Conservation (phyloP, 371 early-diverging fungal genomes). For the Mucor lusitanicus region DNA sequence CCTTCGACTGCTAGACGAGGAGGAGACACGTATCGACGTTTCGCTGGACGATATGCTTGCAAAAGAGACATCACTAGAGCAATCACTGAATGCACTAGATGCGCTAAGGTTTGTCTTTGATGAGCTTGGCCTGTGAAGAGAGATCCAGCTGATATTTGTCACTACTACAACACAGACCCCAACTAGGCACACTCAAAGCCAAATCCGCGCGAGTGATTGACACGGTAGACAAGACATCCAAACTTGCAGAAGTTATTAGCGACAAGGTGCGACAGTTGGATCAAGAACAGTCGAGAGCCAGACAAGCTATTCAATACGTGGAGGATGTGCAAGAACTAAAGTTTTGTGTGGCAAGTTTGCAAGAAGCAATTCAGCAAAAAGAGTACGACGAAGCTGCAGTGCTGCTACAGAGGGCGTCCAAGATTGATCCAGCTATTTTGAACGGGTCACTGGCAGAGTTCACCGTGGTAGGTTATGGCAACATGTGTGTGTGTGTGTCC, state of each 20-base stretch:
- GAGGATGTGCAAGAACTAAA: constrained; percentile 79
- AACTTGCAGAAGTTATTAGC: constrained; percentile 78
- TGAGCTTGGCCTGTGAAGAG: neutral
- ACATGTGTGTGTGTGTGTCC: neutral
- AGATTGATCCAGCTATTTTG: constrained; percentile 65
- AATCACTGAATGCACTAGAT: constrained; percentile 39
- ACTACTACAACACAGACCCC: constrained; percentile 51
- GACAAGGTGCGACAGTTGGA: constrained; percentile 83
- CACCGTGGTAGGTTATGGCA: constrained; percentile 41
- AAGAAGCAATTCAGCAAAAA: constrained; percentile 65
- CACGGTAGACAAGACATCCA: constrained; percentile 69
- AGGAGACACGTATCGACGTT: constrained; percentile 67
- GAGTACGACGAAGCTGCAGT: constrained; percentile 81
- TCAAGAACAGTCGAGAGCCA: constrained; percentile 77
- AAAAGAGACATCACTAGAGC: constrained; percentile 28
- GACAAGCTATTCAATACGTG: constrained; percentile 68
- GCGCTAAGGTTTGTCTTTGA: constrained; percentile 43
- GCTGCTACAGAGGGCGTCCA: constrained; percentile 67
- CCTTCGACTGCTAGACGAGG: constrained; percentile 63
- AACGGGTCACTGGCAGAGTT: constrained; percentile 73
- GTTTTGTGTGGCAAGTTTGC: constrained; percentile 71
- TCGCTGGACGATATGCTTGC: constrained; percentile 61
- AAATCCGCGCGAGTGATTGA: constrained; percentile 60
- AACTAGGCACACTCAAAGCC: constrained; percentile 50
- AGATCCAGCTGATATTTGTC: neutral